A percentile compares a stretch with the other conserved stretches of the same genome.
These are phyloP conservation scores for Hysterium pulicare DNA, from an alignment of 2,329 filamentous ascomycete genomes.

Conservation along the genomic window DNA sequence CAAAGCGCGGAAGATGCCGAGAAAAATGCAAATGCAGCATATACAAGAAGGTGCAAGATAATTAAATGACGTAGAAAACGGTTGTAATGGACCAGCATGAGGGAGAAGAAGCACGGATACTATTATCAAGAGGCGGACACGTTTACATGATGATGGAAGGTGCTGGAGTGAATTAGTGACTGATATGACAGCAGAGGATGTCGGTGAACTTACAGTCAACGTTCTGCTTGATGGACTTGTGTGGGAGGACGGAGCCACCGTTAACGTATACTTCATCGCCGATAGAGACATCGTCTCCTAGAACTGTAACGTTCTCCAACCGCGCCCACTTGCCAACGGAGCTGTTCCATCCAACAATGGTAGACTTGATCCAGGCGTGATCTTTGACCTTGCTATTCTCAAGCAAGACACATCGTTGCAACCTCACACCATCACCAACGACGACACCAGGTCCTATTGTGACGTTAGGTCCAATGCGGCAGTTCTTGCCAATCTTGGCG, in stretches of 20 bases:
- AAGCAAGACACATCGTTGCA: slow-evolving; percentile 89
- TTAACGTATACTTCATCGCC: slow-evolving; percentile 99
- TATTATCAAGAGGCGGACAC: slow-evolving; percentile 1
- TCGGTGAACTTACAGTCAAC: slow-evolving; percentile 60
- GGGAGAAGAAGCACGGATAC: slow-evolving; percentile 6
- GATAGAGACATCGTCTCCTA: slow-evolving; percentile 96
- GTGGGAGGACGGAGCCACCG: slow-evolving; percentile 87
- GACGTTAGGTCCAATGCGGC: slow-evolving; percentile 95
- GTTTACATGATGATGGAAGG: slow-evolving; percentile 48
- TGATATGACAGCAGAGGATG: neutral
- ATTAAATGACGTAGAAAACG: slow-evolving; percentile 25
- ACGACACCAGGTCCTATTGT: slow-evolving; percentile 92
- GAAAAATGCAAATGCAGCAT: too few species aligned
- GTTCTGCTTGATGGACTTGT: slow-evolving; percentile 99
- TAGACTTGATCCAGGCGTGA: slow-evolving; percentile 98
- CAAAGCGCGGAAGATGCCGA: too few species aligned
- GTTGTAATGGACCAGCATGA: slow-evolving; percentile 1
- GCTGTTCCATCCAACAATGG: slow-evolving; percentile 98
- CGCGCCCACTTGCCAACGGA: slow-evolving; percentile 92
- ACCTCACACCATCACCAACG: slow-evolving; percentile 86
- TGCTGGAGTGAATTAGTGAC: slow-evolving; percentile 25
- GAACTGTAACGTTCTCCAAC: slow-evolving; percentile 95
- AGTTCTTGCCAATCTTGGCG: slow-evolving; percentile 97
- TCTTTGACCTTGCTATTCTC: slow-evolving; percentile 94
- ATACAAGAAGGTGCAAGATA: slow-evolving; percentile 31